phyloP scores from a whole-genome alignment of 1,284 basidiomycete species.

The Pseudozyma thailandica region DNA sequence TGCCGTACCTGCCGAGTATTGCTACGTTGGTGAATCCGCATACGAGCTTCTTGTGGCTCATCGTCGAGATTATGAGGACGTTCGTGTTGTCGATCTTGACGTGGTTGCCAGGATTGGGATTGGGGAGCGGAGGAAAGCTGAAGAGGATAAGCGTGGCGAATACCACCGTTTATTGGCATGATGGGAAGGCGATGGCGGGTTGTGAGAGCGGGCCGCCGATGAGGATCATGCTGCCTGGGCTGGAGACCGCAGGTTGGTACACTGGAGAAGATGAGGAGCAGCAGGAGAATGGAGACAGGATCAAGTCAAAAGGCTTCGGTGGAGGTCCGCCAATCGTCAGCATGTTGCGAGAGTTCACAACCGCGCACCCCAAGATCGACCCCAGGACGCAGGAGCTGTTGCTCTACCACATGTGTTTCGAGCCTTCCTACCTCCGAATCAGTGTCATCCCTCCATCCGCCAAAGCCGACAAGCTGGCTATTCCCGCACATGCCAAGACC shows the following conservation, averaged over 20 bases:
- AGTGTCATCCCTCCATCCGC: slow-evolving; percentile 69
- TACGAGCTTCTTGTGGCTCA: slow-evolving; percentile 67
- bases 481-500: slow-evolving; percentile 13
- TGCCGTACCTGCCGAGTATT: slow-evolving; percentile 70
- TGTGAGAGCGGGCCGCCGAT: slow-evolving; percentile 71
- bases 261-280: slow-evolving; percentile 55
- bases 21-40: slow-evolving; percentile 71
- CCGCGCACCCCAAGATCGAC: slow-evolving; percentile 71
- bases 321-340: slow-evolving; percentile 37
- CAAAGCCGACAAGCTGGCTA: not conserved
- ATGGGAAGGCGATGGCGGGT: slow-evolving; percentile 70
- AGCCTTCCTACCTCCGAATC: slow-evolving; percentile 69
- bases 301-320: slow-evolving; percentile 30
- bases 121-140: slow-evolving; percentile 31
- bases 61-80: slow-evolving; percentile 69
- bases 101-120: slow-evolving; percentile 58
- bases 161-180: slow-evolving; percentile 70
- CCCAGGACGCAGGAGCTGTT: slow-evolving; percentile 70
- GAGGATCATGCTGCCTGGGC: slow-evolving; percentile 69
- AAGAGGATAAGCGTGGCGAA: slow-evolving; percentile 69
- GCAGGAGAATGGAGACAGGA: slow-evolving; percentile 3
- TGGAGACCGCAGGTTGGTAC: slow-evolving; percentile 71
- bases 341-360: slow-evolving; percentile 71
- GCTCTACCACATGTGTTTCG: slow-evolving; percentile 71
- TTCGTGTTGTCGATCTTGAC: slow-evolving; percentile 60